phyloP scores from a whole-genome alignment of 805 yeast species.

The Yarrowia sp. region DNA sequence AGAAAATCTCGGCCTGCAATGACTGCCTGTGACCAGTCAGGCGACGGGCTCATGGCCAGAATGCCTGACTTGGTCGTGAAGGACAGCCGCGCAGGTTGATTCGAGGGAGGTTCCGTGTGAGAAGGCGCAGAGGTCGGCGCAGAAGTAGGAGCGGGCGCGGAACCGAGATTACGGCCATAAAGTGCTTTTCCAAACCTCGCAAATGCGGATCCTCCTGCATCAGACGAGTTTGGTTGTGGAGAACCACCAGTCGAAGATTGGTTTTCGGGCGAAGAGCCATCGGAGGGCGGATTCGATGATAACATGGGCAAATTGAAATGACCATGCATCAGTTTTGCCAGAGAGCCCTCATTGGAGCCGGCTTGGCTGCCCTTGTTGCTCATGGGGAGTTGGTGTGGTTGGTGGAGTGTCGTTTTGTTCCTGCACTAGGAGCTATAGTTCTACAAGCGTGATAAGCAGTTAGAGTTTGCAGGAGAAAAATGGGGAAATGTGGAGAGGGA shows the following conservation, averaged over 20 bases:
- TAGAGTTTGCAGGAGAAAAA: not conserved
- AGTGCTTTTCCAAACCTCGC: constrained; percentile 34
- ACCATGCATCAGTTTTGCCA: constrained; percentile 15
- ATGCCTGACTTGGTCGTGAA: constrained; percentile 32
- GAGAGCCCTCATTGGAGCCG: constrained; percentile 8
- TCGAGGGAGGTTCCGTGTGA: not conserved
- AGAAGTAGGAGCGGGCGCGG: not conserved
- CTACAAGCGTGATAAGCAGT: constrained; percentile 29
- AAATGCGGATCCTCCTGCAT: constrained; percentile 26
- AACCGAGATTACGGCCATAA: constrained; percentile 26
- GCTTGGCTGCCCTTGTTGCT: constrained; percentile 18
- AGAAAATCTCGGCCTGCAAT: constrained; percentile 35
- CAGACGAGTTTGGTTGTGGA: not conserved
- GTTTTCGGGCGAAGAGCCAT: constrained; percentile 21
- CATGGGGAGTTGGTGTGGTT: not conserved
- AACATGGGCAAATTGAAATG: constrained; percentile 19
- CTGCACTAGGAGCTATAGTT: not conserved
- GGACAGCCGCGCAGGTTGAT: not conserved
- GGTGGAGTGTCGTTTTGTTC: not conserved
- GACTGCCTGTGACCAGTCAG: constrained; percentile 32
- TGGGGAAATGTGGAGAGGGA: not conserved
- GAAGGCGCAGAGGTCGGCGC: not conserved
- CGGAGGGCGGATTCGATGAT: constrained; percentile 13
- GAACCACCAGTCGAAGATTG: not conserved
- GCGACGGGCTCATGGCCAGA: constrained; percentile 35